phyloP scores from a whole-genome alignment of 345 rosid species.

The Syzygium aqueum region DNA sequence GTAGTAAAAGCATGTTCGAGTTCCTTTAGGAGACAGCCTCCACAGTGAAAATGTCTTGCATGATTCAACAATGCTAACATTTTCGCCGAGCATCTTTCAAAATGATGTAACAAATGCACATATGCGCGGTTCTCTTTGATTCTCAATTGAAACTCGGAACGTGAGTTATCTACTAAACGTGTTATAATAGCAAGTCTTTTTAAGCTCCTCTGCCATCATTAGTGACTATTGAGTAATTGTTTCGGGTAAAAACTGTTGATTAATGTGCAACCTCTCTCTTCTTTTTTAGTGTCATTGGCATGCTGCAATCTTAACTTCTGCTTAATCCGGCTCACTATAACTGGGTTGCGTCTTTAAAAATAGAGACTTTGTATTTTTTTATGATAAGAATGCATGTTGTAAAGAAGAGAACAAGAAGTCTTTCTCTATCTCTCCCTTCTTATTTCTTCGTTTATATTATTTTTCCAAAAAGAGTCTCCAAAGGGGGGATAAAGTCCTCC shows the following conservation, averaged over 20 bases:
- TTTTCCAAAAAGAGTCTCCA: background rate
- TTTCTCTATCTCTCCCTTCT: background rate
- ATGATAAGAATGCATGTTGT: background rate
- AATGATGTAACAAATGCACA: background rate
- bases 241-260: background rate
- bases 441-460: background rate
- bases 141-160: accelerated
- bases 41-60: background rate
- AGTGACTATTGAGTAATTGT: background rate
- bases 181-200: background rate
- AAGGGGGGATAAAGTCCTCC: background rate
- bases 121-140: background rate
- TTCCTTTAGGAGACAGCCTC: background rate
- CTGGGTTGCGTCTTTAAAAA: background rate
- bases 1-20: background rate
- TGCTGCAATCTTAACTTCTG: too few species aligned
- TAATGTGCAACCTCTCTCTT: background rate
- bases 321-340: background rate
- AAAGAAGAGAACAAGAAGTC: background rate
- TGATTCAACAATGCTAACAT: accelerated
- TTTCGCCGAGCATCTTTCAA: background rate
- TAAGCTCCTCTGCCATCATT: background rate
- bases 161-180: background rate
- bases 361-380: background rate
- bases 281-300: background rate